Evolutionary conservation across 2,329 filamentous ascomycete genomes (phyloP).

Genomic region (Pyricularia pennisetigena): DNA sequence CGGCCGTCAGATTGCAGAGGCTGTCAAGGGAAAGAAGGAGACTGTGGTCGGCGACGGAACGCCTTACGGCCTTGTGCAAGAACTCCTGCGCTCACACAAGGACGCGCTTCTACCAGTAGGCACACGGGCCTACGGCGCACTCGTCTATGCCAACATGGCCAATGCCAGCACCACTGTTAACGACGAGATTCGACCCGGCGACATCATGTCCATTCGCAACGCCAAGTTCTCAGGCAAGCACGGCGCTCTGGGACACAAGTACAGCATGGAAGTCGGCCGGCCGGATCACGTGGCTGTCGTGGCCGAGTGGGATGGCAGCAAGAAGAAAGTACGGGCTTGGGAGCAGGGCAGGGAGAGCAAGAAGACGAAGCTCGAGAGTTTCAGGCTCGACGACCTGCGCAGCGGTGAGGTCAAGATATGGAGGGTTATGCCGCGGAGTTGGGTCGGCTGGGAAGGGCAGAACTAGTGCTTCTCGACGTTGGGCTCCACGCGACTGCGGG

Average conservation of each 20-base stretch:
- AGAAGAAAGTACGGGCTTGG: constrained; percentile 94
- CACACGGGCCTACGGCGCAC: constrained; percentile 79
- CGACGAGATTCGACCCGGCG: constrained; percentile 85
- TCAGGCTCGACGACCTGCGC: constrained; percentile 81
- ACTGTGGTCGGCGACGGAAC: constrained; percentile 76
- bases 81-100: constrained; percentile 64
- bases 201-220: constrained; percentile 88
- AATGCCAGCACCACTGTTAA: constrained; percentile 85
- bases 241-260: constrained; percentile 91
- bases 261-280: constrained; percentile 78
- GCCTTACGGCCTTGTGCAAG: constrained; percentile 64
- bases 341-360: constrained; percentile 90
- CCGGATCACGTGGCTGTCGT: constrained; percentile 85
- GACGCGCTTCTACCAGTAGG: constrained; percentile 76
- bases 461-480: constrained; percentile 29
- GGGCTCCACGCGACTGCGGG: neutral
- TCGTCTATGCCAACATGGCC: constrained; percentile 90
- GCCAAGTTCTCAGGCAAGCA: constrained; percentile 92
- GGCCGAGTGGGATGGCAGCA: constrained; percentile 94
- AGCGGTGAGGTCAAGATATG: constrained; percentile 96
- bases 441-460: constrained; percentile 77
- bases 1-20: constrained; percentile 66
- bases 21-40: constrained; percentile 63
- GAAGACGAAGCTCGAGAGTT: constrained; percentile 91
- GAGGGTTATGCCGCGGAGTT: constrained; percentile 85